Evolutionary conservation across 352 stramenopile species (phyloP), one percentile per base, ranked within the genome.

Genomic region (Elongisporangium anandrum): DNA sequence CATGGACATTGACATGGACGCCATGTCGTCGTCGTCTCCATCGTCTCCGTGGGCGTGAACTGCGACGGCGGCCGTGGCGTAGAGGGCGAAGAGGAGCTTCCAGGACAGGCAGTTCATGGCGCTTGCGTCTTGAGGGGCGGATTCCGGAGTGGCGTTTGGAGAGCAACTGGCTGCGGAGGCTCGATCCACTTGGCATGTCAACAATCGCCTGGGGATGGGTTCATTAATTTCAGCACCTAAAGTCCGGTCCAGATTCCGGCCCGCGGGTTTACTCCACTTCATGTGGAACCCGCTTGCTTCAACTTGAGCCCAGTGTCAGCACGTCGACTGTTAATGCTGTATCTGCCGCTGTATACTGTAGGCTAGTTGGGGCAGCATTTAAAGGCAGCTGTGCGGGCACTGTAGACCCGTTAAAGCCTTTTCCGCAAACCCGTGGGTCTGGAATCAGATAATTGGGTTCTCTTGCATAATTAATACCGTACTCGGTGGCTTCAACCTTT

Each of bases 41-140:
- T 41, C 21, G 21, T 41, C 26, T 21, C 52, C 52, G 19, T 57
- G 26, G n/a, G 52, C 26, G 26, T 41, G 21, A 2, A 47, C 22
- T 29, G 26, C 23, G 15, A 22, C 26, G 10, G 21, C 52, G 7
- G 52, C 20, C n/a, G 23, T 41, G 29, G 29, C 19, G 19, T 22
- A 52, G 19, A 52, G 48, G 48, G 22, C 19, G 12, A 41, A 50
- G 47, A 61, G 56, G 49, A 51, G 47, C 24, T 50, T 22, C 50
- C 20, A 20, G 50, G 50, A 55, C 50, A 55, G 16, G 13, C 15
- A 15, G 29, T 41, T 41, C 29, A 41, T 41, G 29, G 29, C 4
- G 29, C 29, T 41, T 41, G 29, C 29, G 29, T 41, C 5, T 41
- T 41, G 29, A 41, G 29, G 9, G 29, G 29, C 29, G 29, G 29